Evolutionary conservation across 2,329 filamentous ascomycete genomes (phyloP).

Genomic region (Cryphonectria radicalis): DNA sequence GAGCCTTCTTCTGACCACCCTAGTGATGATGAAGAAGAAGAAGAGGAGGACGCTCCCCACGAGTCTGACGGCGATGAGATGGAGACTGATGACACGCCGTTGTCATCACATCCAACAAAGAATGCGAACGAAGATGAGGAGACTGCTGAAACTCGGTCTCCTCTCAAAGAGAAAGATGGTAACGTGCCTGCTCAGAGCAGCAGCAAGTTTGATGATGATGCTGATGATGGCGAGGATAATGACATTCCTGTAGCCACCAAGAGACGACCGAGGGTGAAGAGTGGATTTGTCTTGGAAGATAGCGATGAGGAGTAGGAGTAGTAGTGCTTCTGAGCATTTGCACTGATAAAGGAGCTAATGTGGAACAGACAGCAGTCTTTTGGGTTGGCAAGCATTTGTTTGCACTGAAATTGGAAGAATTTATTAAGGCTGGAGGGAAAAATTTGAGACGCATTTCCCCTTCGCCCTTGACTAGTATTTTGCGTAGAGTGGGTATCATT

Average conservation of each 20-base stretch:
- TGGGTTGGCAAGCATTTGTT: background rate
- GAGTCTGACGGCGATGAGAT: constrained; percentile 35
- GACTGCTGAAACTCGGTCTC: background rate
- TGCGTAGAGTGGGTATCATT: background rate
- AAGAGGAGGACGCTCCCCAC: constrained; percentile 31
- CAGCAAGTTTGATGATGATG: background rate
- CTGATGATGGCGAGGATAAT: constrained; percentile 21
- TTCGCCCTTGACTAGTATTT: background rate
- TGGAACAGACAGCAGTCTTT: background rate
- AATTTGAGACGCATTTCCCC: background rate
- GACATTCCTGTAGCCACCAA: constrained; percentile 22
- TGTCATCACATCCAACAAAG: constrained; percentile 26
- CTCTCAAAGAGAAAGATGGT: constrained; percentile 21
- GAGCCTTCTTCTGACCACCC: constrained; percentile 9
- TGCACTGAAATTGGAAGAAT: background rate
- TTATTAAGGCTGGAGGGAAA: background rate
- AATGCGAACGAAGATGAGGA: background rate
- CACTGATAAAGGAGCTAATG: background rate
- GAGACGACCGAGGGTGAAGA: constrained; percentile 21
- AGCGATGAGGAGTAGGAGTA: constrained; percentile 27
- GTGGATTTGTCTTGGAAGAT: constrained; percentile 27
- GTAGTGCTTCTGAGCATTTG: background rate
- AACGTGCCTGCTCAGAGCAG: constrained; percentile 12
- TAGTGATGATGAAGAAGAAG: constrained; percentile 6
- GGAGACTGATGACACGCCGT: constrained; percentile 33